phyloP scores from a whole-genome alignment of 2,329 filamentous ascomycete genomes.

The Taxawa tesnikishii region DNA sequence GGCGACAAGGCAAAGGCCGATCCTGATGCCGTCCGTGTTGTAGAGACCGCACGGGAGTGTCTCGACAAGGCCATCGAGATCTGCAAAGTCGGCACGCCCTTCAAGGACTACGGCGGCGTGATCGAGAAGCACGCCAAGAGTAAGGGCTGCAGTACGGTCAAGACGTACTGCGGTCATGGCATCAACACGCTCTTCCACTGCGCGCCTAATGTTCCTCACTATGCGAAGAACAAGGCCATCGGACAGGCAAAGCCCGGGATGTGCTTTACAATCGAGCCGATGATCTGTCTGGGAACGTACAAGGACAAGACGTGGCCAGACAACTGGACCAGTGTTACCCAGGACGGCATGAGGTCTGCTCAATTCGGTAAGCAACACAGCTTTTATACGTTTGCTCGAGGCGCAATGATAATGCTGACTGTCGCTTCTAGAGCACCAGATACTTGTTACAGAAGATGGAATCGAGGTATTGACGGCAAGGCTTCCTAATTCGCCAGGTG shows the following conservation, averaged over 20 bases:
- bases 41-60: slow-evolving; percentile 81
- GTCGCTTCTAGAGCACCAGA: slow-evolving; percentile 57
- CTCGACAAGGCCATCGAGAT: slow-evolving; percentile 81
- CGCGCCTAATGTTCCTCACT: slow-evolving; percentile 89
- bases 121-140: slow-evolving; percentile 93
- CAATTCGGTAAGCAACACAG: slow-evolving; percentile 61
- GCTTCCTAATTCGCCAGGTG: slow-evolving; percentile 60
- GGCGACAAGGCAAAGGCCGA: slow-evolving; percentile 77
- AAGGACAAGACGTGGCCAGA: slow-evolving; percentile 95
- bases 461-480: slow-evolving; percentile 72
- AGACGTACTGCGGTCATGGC: slow-evolving; percentile 92
- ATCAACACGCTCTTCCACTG: slow-evolving; percentile 91
- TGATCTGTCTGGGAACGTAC: slow-evolving; percentile 89
- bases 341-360: slow-evolving; percentile 78
- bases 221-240: slow-evolving; percentile 96
- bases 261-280: slow-evolving; percentile 98
- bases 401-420: too few relatives aligned
- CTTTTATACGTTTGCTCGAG: neutral
- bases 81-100: slow-evolving; percentile 85
- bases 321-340: slow-evolving; percentile 93
- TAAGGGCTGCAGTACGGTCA: slow-evolving; percentile 77
- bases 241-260: slow-evolving; percentile 90
- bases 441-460: slow-evolving; percentile 71
- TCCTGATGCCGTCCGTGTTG: slow-evolving; percentile 76
- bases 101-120: slow-evolving; percentile 84